These are phyloP conservation scores for Citrullus amarus DNA, from an alignment of 306 rosid genomes.

Conservation along the genomic window DNA sequence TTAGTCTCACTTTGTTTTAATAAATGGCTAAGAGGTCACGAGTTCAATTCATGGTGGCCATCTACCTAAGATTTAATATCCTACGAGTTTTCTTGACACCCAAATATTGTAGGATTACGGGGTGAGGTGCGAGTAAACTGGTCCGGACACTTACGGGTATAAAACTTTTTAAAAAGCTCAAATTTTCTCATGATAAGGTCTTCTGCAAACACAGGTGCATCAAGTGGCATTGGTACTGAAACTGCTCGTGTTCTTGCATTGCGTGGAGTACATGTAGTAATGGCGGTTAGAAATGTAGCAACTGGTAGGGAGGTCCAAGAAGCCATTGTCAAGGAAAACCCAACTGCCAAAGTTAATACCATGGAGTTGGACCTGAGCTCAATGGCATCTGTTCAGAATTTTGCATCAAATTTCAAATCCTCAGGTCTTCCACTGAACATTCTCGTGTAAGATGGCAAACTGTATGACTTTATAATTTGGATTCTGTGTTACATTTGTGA, in stretches of 20 bases:
- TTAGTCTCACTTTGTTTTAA: not conserved
- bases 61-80: no score
- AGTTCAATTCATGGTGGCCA: no score
- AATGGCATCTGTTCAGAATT: constrained; percentile 44
- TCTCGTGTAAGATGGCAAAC: constrained; percentile 45
- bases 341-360: constrained; percentile 45
- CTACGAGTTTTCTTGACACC: no score
- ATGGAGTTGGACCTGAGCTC: constrained; percentile 70
- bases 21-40: no score
- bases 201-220: constrained; percentile 40
- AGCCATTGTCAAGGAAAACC: constrained; percentile 41
- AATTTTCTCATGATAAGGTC: not conserved
- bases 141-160: no score
- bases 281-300: constrained; percentile 49
- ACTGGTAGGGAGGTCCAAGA: constrained; percentile 38
- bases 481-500: not conserved
- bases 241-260: constrained; percentile 64
- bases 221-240: constrained; percentile 72
- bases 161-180: not conserved
- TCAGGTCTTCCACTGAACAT: constrained; percentile 62
- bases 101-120: no score
- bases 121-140: no score
- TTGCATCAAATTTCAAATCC: constrained; percentile 44
- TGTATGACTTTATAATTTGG: not conserved
- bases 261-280: constrained; percentile 66